Evolutionary conservation across 108 stramenopile species (phyloP), one percentile per base, ranked within the genome.

Genomic region (Craspedostauros australis): DNA sequence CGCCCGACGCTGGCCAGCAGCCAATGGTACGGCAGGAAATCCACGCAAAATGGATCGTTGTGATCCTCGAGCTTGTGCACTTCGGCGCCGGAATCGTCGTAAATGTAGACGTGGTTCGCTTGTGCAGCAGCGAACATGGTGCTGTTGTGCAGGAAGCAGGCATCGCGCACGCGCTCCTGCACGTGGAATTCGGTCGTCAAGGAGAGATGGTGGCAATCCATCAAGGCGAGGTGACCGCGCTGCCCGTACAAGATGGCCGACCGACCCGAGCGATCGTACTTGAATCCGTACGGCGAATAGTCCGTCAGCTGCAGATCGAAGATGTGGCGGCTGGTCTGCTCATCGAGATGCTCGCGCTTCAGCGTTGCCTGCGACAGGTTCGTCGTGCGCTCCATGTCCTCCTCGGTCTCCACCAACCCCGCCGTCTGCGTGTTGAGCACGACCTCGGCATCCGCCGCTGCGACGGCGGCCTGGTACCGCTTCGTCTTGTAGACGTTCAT

Each of bases 11-110:
- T 72, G 4, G 95, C 75, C 41, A 99, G 65, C 60, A 99, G 50
- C 82, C 95, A 98, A 73, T 99, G 99, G 73, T 97, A 91, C 0
- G 99, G 99, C 37, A 99, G 60, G 61, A 93, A 99, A 46, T 90
- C 74, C 56, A 99, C 46, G n/a, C 68, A 64, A 22, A 76, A 57
- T 0, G 96, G 91, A 49, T 88, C 88, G 33, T 66, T 47, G 63
- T 96, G 94, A 16, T 82, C 63, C 18, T 71, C 69, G 60, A 99
- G 52, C 32, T 87, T 62, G 62, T 99, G 99, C 27, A 98, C 72
- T 82, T 99, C 98, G 5, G 76, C 83, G 2, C 98, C 99, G 14
- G 68, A 54, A 26, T 93, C 67, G 68, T 98, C 96, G 66, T 99
- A 99, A 57, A 99, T 93, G 69, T 86, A 96, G 5, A 85, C 90